Conservation (phyloP, 805 yeast species). For the Schwanniomyces yamadae region DNA sequence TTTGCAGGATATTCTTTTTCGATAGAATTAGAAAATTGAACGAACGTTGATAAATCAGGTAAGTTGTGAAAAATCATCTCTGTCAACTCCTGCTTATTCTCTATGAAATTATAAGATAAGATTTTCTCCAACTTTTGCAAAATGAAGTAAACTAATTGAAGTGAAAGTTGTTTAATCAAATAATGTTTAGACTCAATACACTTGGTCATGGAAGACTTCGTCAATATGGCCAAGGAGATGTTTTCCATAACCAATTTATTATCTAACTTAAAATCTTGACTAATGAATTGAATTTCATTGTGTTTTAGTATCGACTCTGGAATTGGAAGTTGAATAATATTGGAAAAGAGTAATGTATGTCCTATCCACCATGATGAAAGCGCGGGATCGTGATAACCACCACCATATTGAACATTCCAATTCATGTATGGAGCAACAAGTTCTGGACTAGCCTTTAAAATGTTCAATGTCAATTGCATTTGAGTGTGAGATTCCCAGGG, state of each 20-base stretch:
- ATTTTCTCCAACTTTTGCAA: conserved; percentile 54
- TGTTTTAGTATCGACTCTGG: conserved; percentile 30
- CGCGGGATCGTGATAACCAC: conserved; percentile 77
- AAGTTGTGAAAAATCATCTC: conserved; percentile 31
- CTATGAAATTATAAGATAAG: conserved; percentile 15
- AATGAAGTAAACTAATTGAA: conserved; percentile 56
- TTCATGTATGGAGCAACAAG: conserved; percentile 68
- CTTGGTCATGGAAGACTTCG: conserved; percentile 55
- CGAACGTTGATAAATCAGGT: conserved; percentile 51
- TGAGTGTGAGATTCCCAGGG: conserved; percentile 80
- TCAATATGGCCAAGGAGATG: conserved; percentile 63
- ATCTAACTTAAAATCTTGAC: background rate
- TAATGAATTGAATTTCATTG: conserved; percentile 4
- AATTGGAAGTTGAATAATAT: conserved; percentile 55
- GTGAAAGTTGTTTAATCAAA: conserved; percentile 60
- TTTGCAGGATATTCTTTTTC: conserved; percentile 19
- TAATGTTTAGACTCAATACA: conserved; percentile 46
- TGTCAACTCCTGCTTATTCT: conserved; percentile 24
- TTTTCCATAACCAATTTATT: conserved; percentile 51
- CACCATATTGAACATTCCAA: conserved; percentile 51
- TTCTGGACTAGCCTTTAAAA: conserved; percentile 61
- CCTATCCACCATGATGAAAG: conserved; percentile 82
- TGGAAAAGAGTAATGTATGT: conserved; percentile 59
- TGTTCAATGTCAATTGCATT: conserved; percentile 48
- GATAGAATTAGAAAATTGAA: conserved; percentile 43